phyloP scores from a whole-genome alignment of 2,329 filamentous ascomycete genomes.

The Curvularia verruculosa region DNA sequence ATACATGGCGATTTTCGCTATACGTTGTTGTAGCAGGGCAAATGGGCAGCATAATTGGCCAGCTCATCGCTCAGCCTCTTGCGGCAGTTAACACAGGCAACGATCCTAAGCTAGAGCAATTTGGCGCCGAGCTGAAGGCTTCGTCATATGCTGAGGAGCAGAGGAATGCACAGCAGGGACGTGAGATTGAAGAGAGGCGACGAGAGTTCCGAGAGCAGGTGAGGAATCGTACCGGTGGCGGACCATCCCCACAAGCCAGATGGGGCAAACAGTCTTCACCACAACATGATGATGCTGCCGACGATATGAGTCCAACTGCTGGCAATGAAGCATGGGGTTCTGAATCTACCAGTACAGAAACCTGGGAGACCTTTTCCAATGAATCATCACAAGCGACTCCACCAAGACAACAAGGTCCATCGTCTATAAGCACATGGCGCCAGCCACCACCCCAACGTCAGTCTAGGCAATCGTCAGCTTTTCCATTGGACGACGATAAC shows the following conservation, averaged over 20 bases:
- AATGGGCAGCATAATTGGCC: constrained; percentile 45
- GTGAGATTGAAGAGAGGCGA: constrained; percentile 27
- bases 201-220: constrained; percentile 31
- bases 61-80: constrained; percentile 40
- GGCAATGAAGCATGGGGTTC: constrained; percentile 46
- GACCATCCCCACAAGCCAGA: constrained; percentile 48
- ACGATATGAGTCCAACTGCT: constrained; percentile 53
- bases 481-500: constrained; percentile 40
- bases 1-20: constrained; percentile 35
- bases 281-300: constrained; percentile 35
- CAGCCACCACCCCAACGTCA: constrained; percentile 13
- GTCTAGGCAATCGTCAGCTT: constrained; percentile 15
- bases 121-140: constrained; percentile 45
- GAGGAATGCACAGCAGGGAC: constrained; percentile 18
- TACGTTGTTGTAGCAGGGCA: constrained; percentile 36
- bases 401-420: constrained; percentile 17
- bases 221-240: constrained; percentile 29
- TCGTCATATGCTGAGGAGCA: constrained; percentile 21
- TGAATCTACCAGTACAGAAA: constrained; percentile 10
- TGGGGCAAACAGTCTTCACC: constrained; percentile 26
- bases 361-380: constrained; percentile 25
- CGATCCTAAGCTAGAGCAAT: constrained; percentile 51
- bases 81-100: constrained; percentile 43
- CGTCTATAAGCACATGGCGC: constrained; percentile 13
- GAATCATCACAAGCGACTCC: constrained; percentile 14